Percentiles rank a stretch among this genome's conserved stretches.
Conservation (phyloP, 2,329 filamentous ascomycete species). For the Chaetomiaceae sp. region DNA sequence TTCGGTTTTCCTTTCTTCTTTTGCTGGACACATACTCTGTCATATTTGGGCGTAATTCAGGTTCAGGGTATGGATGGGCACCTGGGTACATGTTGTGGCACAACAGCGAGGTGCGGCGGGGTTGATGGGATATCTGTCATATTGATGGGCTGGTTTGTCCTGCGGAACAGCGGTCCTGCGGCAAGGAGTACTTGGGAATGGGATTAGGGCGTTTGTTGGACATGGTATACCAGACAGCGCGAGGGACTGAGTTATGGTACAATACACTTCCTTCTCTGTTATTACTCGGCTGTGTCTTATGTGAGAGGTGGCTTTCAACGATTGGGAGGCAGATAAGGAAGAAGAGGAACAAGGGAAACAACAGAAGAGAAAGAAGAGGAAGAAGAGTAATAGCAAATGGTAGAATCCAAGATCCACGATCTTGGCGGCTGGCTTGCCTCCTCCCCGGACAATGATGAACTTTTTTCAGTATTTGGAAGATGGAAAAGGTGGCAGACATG, state of each 20-base stretch:
- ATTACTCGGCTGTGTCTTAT: not conserved
- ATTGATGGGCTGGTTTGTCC: not conserved
- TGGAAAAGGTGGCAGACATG: no score
- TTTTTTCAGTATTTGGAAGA: no score
- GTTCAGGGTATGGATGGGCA: not conserved
- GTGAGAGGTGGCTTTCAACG: no score
- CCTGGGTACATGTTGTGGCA: constrained; percentile 3
- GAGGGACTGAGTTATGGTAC: not conserved
- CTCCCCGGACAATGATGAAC: no score
- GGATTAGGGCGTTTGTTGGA: constrained; percentile 5
- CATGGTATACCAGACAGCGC: not conserved
- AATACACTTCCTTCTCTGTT: not conserved
- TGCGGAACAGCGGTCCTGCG: not conserved
- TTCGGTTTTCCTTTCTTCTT: not conserved
- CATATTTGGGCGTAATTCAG: not conserved
- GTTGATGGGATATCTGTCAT: constrained; percentile 1
- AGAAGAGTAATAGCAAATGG: no score
- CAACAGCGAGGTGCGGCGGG: not conserved
- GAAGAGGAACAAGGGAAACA: no score
- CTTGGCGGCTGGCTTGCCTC: no score
- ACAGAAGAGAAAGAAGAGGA: no score
- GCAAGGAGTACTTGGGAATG: not conserved
- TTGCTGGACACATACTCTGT: not conserved
- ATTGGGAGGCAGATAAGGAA: no score
- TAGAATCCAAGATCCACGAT: no score